Evolutionary conservation across 306 rosid genomes (phyloP).

Genomic region (Fagus sylvatica): DNA sequence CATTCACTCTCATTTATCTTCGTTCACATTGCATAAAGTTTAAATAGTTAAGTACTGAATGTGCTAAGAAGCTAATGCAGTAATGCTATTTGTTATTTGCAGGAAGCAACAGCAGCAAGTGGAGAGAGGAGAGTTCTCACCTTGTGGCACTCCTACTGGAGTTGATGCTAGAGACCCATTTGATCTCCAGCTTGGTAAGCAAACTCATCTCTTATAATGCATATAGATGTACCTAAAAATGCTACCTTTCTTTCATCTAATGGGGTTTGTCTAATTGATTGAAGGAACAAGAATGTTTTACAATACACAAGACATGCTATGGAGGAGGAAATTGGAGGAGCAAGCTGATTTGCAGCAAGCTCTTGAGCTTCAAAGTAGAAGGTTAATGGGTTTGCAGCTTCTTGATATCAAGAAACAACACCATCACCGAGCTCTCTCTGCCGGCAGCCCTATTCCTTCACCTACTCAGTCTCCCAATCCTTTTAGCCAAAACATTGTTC

Average conservation of each 20-base stretch:
- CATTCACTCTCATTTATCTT: background rate
- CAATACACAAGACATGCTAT: constrained; percentile 73
- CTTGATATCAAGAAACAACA: constrained; percentile 81
- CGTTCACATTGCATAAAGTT: background rate
- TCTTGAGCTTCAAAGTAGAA: constrained; percentile 81
- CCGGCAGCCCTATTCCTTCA: constrained; percentile 74
- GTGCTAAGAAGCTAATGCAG: background rate
- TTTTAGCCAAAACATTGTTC: constrained; percentile 49
- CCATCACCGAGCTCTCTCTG: constrained; percentile 66
- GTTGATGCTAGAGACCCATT: constrained; percentile 72
- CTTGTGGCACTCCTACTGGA: constrained; percentile 94
- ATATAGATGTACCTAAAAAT: background rate
- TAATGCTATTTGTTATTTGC: constrained; percentile 26
- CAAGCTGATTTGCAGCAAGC: constrained; percentile 81
- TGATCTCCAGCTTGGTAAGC: constrained; percentile 84
- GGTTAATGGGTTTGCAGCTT: constrained; percentile 86
- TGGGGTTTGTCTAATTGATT: background rate
- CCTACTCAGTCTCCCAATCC: constrained; percentile 67
- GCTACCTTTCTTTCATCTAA: background rate
- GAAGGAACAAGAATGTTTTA: constrained; percentile 80
- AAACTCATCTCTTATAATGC: background rate
- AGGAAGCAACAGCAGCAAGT: constrained; percentile 77
- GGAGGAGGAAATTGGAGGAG: constrained; percentile 94
- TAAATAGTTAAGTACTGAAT: background rate
- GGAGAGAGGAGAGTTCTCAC: constrained; percentile 88